These are phyloP conservation scores for Penicillium sp. DNA, from an alignment of 2,329 filamentous ascomycete species.

Conservation along the genomic window DNA sequence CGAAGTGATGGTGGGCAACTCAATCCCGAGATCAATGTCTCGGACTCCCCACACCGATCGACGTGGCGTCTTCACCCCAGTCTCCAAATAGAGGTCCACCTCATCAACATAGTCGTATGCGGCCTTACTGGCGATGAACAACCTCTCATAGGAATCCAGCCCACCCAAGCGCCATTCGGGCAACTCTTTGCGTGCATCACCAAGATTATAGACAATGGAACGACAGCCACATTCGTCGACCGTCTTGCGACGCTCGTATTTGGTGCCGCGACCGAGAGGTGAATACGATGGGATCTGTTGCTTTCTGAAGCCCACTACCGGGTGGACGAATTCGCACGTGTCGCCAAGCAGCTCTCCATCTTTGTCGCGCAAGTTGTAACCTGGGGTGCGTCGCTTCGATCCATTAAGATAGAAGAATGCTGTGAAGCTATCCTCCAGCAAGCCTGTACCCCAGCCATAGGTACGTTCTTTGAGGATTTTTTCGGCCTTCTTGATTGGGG, in stretches of 20 bases:
- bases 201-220: constrained; percentile 14
- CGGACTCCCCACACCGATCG: neutral
- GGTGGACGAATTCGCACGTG: constrained; percentile 21
- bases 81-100: constrained; percentile 11
- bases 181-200: constrained; percentile 4
- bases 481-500: neutral
- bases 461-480: neutral
- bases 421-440: constrained; percentile 16
- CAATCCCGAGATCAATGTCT: constrained; percentile 2
- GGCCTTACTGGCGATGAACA: constrained; percentile 12
- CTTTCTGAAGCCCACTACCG: constrained; percentile 20
- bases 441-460: constrained; percentile 18
- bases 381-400: constrained; percentile 16
- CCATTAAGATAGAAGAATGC: constrained; percentile 19
- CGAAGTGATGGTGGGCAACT: neutral
- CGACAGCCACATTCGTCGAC: constrained; percentile 7
- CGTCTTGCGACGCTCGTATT: constrained; percentile 13
- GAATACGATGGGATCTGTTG: constrained; percentile 14
- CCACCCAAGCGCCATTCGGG: constrained; percentile 22
- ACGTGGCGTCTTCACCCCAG: constrained; percentile 2
- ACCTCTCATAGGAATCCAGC: constrained; percentile 19
- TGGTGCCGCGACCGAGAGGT: constrained; percentile 6
- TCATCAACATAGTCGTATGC: constrained; percentile 19
- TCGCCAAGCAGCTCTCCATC: constrained; percentile 10
- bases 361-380: constrained; percentile 8